These are phyloP conservation scores for fission yeast (Schizosaccharomyces pombe) DNA, from an alignment of 805 yeast genomes.

Conservation along the genomic window DNA sequence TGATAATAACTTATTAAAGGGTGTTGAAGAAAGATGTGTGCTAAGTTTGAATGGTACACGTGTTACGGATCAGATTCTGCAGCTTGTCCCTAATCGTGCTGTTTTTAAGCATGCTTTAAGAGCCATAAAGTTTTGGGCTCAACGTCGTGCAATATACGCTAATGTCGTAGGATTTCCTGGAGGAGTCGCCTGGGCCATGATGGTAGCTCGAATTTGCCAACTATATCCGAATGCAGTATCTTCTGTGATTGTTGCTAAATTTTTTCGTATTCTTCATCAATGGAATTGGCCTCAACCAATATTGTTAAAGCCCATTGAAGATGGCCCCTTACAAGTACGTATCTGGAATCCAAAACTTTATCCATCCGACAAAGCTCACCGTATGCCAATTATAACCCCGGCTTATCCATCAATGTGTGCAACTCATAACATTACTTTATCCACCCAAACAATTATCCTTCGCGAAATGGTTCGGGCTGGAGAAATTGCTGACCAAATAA, in stretches of 20 bases:
- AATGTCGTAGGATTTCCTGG: conserved; percentile 96
- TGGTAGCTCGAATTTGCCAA: conserved; percentile 94
- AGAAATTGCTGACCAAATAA: conserved; percentile 44
- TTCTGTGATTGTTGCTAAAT: conserved; percentile 71
- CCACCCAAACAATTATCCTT: conserved; percentile 65
- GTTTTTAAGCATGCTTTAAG: conserved; percentile 82
- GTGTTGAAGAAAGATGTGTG: conserved; percentile 74
- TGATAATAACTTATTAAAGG: conserved; percentile 65
- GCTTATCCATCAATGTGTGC: conserved; percentile 99
- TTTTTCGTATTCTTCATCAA: conserved; percentile 59
- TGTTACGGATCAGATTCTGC: conserved; percentile 83
- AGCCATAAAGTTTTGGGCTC: conserved; percentile 92
- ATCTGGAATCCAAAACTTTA: conserved; percentile 92
- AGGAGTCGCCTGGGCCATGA: conserved; percentile 99
- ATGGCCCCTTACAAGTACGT: conserved; percentile 86
- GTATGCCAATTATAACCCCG: conserved; percentile 96
- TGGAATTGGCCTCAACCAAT: conserved; percentile 99
- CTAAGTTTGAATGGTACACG: conserved; percentile 87
- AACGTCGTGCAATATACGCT: conserved; percentile 76
- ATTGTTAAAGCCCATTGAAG: conserved; percentile 73
- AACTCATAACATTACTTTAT: conserved; percentile 76
- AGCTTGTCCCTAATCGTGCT: conserved; percentile 73
- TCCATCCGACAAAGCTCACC: conserved; percentile 68
- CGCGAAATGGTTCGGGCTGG: conserved; percentile 61
- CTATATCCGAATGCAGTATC: conserved; percentile 89